Base-by-base conservation (phyloP, 768 basidiomycete species). In the Mycena alexandri region DNA sequence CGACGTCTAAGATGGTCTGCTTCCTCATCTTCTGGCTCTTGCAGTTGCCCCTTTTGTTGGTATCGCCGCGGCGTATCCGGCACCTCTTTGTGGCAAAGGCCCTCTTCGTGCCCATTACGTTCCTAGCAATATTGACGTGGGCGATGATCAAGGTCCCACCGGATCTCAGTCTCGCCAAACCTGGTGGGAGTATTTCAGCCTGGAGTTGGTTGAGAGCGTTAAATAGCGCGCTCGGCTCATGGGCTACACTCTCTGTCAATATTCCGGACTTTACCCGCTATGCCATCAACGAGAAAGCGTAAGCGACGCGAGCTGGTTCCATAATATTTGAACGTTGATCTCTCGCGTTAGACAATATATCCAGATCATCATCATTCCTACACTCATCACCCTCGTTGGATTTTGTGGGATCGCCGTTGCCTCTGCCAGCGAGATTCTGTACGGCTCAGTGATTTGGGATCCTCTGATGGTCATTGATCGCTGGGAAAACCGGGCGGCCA, bases 201-300 rank as follows among this genome's bases (percentile, higher is more conserved):
- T 94, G 92, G 90, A 90, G 86, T 5, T 95, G 92, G 92, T 79
- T 96, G 51, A 83, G 83, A 56, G 88, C 89, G 0, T 73, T 96
- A 65, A 95, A 94, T 74, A 89, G 90, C 58, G 90, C 90, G 3
- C 78, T 96, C 29, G 93, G 92, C 0, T 85, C 86, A 68, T 95
- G 90, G 77, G 79, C 89, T 7, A 92, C 90, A 6, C 79, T 92
- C 17, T 84, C 90, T 0, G 89, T 93, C 68, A 94, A 94, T 72
- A 93, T 94, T 64, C 90, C 93, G 2, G 94, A 96, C 77, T 94
- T 96, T 74, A 93, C 93, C 36, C 86, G 94, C 71, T 94, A 95
- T 78, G 91, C 93, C 0, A 90, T 86, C 72, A 85, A 82, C 68
- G 86, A 88, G 77, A 68, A 83, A 78, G 85, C 86, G 57, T 59